These are phyloP conservation scores for Lomentospora prolificans DNA, from an alignment of 2,329 filamentous ascomycete genomes.

Conservation along the genomic window DNA sequence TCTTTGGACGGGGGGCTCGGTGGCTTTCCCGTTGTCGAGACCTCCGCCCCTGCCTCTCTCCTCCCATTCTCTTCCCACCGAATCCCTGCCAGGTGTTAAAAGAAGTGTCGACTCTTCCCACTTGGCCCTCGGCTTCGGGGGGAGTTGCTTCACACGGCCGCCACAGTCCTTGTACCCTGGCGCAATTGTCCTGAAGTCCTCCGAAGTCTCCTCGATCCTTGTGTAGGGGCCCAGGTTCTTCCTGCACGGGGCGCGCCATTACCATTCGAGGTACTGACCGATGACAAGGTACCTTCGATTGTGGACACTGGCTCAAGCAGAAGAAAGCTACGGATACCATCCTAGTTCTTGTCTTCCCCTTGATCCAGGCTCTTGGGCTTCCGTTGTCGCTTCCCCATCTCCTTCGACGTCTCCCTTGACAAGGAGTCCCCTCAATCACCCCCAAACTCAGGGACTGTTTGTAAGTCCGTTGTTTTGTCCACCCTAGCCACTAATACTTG, in stretches of 20 bases:
- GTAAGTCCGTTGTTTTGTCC: not conserved
- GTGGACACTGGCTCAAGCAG: not conserved
- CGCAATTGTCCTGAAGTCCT: too few species aligned
- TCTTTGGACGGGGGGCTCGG: slow-evolving; percentile 1
- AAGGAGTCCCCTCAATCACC: not conserved
- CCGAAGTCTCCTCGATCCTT: not conserved
- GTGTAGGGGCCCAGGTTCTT: not conserved
- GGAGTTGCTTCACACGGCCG: slow-evolving; percentile 4
- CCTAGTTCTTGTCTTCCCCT: not conserved
- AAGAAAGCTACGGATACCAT: not conserved
- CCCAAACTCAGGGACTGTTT: not conserved
- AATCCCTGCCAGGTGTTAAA: not conserved
- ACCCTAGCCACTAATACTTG: not conserved
- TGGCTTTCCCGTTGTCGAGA: slow-evolving; percentile 5
- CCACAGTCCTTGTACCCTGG: not conserved
- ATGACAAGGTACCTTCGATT: not conserved
- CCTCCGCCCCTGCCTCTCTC: not conserved
- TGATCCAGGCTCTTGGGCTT: not conserved
- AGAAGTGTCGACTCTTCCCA: not conserved
- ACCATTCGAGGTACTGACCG: not conserved
- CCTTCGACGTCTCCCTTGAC: slow-evolving; percentile 1
- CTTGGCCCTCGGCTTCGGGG: not conserved
- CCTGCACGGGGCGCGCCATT: not conserved
- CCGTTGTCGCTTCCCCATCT: not conserved
- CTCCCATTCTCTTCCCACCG: not conserved